Conservation (phyloP, 2,329 filamentous ascomycete genomes). For the Cladophialophora immunda region DNA sequence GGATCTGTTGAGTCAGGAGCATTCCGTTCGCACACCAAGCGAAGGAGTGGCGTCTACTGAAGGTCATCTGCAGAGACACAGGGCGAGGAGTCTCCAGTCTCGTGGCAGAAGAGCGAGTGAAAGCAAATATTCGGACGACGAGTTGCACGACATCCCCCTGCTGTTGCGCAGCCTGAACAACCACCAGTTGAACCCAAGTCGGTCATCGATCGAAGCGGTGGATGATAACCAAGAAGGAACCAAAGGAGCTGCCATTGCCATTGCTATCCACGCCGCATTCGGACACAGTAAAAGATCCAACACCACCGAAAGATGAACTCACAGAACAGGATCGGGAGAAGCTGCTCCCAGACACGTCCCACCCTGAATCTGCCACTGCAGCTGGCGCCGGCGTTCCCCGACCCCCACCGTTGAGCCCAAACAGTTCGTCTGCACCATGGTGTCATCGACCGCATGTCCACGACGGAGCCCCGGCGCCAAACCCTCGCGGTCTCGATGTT, state of each 20-base stretch:
- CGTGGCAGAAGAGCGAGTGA: constrained; percentile 6
- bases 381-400: constrained; percentile 89
- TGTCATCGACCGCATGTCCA: no score
- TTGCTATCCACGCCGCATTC: constrained; percentile 41
- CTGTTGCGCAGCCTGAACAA: no score
- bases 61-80: neutral
- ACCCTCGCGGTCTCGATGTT: no score
- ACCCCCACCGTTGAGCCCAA: no score
- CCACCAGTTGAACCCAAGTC: constrained; percentile 40
- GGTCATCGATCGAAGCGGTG: constrained; percentile 45
- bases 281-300: constrained; percentile 51
- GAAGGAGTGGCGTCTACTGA: constrained; percentile 21
- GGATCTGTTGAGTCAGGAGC: no score
- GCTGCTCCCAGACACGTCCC: constrained; percentile 81
- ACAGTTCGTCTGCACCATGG: no score
- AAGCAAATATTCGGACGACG: constrained; percentile 19
- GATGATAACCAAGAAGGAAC: constrained; percentile 49
- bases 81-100: neutral
- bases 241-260: constrained; percentile 40
- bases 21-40: constrained; percentile 32
- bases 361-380: constrained; percentile 80
- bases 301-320: constrained; percentile 80
- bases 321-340: constrained; percentile 92
- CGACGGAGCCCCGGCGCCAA: no score
- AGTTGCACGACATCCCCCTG: no score